Evolutionary conservation across 805 yeast genomes (phyloP).

Genomic region (Kodamaea fukazawae): DNA sequence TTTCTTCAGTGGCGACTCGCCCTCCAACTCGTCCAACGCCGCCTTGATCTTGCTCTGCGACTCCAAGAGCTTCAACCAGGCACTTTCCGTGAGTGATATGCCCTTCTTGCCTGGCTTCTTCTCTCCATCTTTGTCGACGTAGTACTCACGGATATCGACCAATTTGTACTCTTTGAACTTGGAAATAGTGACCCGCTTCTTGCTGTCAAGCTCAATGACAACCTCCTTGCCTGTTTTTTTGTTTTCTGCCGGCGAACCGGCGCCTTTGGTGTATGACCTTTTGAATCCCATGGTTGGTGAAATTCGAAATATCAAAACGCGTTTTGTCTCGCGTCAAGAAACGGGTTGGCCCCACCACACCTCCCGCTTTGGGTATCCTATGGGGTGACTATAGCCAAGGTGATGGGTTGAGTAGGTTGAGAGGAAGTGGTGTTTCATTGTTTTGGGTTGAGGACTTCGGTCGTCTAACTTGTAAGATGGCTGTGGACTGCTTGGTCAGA

Average conservation of each 20-base stretch:
- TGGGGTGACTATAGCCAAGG: too few relatives aligned
- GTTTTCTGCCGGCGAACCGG: background rate
- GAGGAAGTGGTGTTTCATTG: too few relatives aligned
- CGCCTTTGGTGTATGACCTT: conserved; percentile 1
- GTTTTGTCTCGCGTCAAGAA: too few relatives aligned
- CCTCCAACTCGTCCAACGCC: conserved; percentile 44
- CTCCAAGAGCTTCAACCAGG: conserved; percentile 50
- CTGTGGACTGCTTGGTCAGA: too few relatives aligned
- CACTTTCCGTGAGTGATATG: conserved; percentile 55
- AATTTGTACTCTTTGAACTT: conserved; percentile 63
- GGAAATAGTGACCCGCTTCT: conserved; percentile 70
- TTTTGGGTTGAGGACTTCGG: too few relatives aligned
- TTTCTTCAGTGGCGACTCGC: too few relatives aligned
- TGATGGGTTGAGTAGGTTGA: too few relatives aligned
- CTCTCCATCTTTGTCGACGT: conserved; percentile 52
- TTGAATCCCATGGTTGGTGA: conserved; percentile 1
- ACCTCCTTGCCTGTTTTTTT: conserved; percentile 10
- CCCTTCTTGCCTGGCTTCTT: conserved; percentile 82
- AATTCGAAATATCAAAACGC: background rate
- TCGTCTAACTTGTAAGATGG: too few relatives aligned
- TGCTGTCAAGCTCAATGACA: conserved; percentile 31
- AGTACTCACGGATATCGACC: conserved; percentile 84
- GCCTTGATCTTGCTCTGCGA: conserved; percentile 46
- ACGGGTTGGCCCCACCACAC: too few relatives aligned
- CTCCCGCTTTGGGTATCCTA: too few relatives aligned